These are phyloP conservation scores for Phyllosticta citriasiana DNA, from an alignment of 2,329 filamentous ascomycete species.

Conservation along the genomic window DNA sequence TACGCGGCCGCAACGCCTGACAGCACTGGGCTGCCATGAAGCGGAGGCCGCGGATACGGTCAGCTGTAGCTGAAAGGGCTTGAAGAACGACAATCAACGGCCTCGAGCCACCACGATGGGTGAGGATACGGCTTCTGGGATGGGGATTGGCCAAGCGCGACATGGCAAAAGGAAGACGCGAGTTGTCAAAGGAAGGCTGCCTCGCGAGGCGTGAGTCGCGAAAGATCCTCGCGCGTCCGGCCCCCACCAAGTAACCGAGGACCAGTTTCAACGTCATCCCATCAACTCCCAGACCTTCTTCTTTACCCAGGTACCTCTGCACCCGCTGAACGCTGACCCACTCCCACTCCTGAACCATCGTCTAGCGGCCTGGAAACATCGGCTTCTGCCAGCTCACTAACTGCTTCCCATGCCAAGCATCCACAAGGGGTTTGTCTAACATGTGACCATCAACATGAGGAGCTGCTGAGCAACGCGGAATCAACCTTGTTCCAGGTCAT, in stretches of 20 bases:
- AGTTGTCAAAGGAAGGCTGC: not conserved
- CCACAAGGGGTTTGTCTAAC: not conserved
- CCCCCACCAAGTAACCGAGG: not conserved
- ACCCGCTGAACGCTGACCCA: not conserved
- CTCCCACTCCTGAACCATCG: too few relatives aligned
- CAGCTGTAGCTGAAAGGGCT: not conserved
- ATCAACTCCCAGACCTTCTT: not conserved
- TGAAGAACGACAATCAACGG: not conserved
- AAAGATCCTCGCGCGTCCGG: not conserved
- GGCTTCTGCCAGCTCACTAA: too few relatives aligned
- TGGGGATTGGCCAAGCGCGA: not conserved
- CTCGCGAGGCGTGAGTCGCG: not conserved
- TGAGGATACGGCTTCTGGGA: not conserved
- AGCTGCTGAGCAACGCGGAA: not conserved
- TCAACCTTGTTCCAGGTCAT: not conserved
- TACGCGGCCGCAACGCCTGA: not conserved
- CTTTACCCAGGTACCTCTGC: not conserved
- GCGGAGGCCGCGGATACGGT: not conserved
- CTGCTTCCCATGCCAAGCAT: not conserved
- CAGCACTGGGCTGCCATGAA: not conserved
- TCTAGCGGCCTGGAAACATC: too few relatives aligned
- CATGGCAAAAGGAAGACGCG: not conserved
- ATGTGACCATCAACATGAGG: not conserved
- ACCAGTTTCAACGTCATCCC: not conserved
- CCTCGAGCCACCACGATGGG: not conserved